Percentiles rank a stretch among this genome's conserved stretches.
Conservation (phyloP, 768 basidiomycete species). For the Tricholomella constricta region DNA sequence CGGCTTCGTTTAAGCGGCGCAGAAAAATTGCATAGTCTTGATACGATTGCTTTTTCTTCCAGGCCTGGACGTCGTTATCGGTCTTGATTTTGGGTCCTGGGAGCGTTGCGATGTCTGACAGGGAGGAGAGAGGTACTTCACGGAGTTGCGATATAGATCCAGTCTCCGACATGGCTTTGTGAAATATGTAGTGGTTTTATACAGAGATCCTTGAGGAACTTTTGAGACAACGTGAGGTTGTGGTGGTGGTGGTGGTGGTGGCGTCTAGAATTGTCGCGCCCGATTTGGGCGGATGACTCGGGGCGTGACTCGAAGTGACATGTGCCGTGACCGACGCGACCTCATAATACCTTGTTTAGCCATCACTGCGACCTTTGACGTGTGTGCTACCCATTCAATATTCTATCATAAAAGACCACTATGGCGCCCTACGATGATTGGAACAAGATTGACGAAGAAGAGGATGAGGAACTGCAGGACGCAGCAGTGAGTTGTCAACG, state of each 20-base stretch:
- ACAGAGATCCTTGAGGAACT: not conserved
- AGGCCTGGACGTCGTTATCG: slow-evolving; percentile 73
- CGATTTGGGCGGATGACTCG: slow-evolving; percentile 2
- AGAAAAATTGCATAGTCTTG: slow-evolving; percentile 75
- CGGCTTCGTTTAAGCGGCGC: slow-evolving; percentile 72
- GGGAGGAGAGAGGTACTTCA: slow-evolving; percentile 25
- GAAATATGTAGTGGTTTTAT: not conserved
- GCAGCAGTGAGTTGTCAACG: slow-evolving; percentile 45
- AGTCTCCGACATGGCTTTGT: slow-evolving; percentile 7
- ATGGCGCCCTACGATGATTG: slow-evolving; percentile 78
- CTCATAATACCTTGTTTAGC: not conserved
- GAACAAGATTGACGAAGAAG: slow-evolving; percentile 79
- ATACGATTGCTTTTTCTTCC: slow-evolving; percentile 74
- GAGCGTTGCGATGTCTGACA: slow-evolving; percentile 8
- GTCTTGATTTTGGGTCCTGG: slow-evolving; percentile 63
- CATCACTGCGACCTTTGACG: not conserved
- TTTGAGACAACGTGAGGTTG: not conserved
- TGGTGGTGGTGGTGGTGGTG: not conserved
- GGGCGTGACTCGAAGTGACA: slow-evolving; percentile 8
- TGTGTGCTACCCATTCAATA: not conserved
- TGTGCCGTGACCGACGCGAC: slow-evolving; percentile 20
- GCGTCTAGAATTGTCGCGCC: not conserved
- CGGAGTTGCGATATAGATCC: slow-evolving; percentile 24
- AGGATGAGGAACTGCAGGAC: slow-evolving; percentile 82
- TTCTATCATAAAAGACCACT: not conserved